phyloP scores from a whole-genome alignment of 768 basidiomycete species.

The Trametes cubensis region DNA sequence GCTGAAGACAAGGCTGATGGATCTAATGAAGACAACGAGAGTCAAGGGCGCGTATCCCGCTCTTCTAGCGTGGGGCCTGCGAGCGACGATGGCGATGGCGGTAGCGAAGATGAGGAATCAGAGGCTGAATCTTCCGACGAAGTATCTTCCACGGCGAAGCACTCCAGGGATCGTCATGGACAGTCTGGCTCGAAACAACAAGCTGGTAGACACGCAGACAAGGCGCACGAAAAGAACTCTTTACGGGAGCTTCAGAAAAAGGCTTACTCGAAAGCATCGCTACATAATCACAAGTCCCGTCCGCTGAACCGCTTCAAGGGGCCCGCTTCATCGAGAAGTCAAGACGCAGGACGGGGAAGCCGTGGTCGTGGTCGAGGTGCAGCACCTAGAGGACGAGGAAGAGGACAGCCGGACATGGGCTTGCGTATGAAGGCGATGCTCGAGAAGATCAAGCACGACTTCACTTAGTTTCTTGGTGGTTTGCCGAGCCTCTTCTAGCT shows the following conservation, averaged over 20 bases:
- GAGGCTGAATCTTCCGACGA: constrained; percentile 21
- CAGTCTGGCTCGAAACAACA: constrained; percentile 1
- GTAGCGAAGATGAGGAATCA: constrained; percentile 19
- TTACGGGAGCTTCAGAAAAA: constrained; percentile 62
- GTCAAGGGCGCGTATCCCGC: not conserved
- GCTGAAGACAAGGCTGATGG: constrained; percentile 6
- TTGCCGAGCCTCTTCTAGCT: not conserved
- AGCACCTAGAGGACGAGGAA: constrained; percentile 38
- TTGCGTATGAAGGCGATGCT: constrained; percentile 85
- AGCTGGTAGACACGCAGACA: constrained; percentile 1
- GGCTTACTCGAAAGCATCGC: constrained; percentile 61
- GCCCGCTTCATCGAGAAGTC: constrained; percentile 21
- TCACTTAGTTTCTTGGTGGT: constrained; percentile 34
- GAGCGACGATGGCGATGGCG: not conserved
- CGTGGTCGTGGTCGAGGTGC: constrained; percentile 39
- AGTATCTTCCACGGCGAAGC: not conserved
- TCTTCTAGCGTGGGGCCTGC: constrained; percentile 1
- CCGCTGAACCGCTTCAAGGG: constrained; percentile 38
- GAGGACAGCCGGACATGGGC: constrained; percentile 76
- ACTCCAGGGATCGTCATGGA: not conserved
- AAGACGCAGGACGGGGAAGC: constrained; percentile 22
- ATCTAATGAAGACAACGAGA: constrained; percentile 3
- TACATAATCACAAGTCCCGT: constrained; percentile 61
- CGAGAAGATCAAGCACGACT: constrained; percentile 78
- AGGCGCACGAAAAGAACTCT: constrained; percentile 34